These are phyloP conservation scores for Ogataea parapolymorpha DNA, from an alignment of 805 yeast species.

Conservation along the genomic window DNA sequence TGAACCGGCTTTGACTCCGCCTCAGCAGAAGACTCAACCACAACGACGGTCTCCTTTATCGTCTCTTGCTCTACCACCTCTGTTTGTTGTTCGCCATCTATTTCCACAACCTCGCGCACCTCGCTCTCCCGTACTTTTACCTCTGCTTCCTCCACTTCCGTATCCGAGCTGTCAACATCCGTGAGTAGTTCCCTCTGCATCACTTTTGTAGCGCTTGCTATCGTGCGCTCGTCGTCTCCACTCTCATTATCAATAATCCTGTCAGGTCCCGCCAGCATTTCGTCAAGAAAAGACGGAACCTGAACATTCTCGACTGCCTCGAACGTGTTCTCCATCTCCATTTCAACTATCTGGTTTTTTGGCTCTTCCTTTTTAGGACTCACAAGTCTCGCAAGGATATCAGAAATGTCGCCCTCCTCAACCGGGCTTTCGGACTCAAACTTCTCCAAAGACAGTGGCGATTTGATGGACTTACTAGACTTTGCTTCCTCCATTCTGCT, in stretches of 20 bases:
- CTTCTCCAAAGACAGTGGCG: conserved; percentile 22
- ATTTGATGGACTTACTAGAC: conserved; percentile 5
- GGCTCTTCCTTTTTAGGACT: conserved; percentile 3
- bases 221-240: conserved; percentile 21
- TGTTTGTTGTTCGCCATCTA: conserved; percentile 9
- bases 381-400: conserved; percentile 6
- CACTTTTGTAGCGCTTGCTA: conserved; percentile 6
- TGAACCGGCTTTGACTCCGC: background rate
- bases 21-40: background rate
- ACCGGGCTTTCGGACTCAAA: conserved; percentile 21
- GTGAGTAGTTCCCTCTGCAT: conserved; percentile 21
- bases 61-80: conserved; percentile 6
- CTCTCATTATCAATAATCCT: conserved; percentile 17
- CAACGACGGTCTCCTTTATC: conserved; percentile 12
- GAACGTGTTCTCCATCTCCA: background rate
- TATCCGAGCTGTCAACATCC: conserved; percentile 13
- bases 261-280: conserved; percentile 22
- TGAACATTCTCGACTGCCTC: background rate
- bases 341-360: too few relatives aligned
- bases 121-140: conserved; percentile 2
- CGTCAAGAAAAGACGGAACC: conserved; percentile 1
- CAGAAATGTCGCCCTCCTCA: conserved; percentile 12
- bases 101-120: background rate
- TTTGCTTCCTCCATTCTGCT: background rate
- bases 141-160: conserved; percentile 12